A percentile compares a stretch with the other conserved stretches of the same genome.
These are phyloP conservation scores for Fulvia fulva DNA, from an alignment of 2,329 filamentous ascomycete species.

Conservation along the genomic window DNA sequence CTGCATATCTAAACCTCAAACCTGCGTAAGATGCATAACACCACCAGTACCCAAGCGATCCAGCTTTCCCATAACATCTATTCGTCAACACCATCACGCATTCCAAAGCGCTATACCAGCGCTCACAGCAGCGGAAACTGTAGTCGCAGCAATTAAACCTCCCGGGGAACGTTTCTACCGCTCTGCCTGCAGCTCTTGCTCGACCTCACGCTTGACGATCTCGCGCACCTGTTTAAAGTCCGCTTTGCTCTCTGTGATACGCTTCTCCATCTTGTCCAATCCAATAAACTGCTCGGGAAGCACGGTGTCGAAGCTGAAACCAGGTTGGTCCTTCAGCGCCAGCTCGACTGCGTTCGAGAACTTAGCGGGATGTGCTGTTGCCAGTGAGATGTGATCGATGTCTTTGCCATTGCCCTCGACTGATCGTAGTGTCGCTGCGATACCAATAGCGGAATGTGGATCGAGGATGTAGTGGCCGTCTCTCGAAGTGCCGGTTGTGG, in stretches of 20 bases:
- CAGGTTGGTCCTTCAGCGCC: constrained; percentile 66
- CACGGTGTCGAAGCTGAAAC: constrained; percentile 73
- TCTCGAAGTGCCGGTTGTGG: constrained; percentile 35
- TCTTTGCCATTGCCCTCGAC: constrained; percentile 48
- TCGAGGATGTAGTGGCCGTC: constrained; percentile 72
- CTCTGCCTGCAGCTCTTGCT: constrained; percentile 32
- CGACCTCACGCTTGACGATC: constrained; percentile 71
- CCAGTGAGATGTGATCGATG: constrained; percentile 71
- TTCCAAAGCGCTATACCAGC: too few relatives aligned
- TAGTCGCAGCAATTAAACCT: not conserved
- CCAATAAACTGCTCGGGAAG: constrained; percentile 78
- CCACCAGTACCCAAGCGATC: too few relatives aligned
- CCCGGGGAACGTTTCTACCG: constrained; percentile 1
- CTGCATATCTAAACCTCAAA: too few relatives aligned
- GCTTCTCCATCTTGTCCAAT: constrained; percentile 69
- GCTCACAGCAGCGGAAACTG: too few relatives aligned
- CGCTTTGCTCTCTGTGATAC: constrained; percentile 63
- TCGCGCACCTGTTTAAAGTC: constrained; percentile 72
- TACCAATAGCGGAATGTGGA: constrained; percentile 85
- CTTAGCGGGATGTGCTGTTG: constrained; percentile 94
- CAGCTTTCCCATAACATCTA: not conserved
- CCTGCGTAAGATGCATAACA: too few relatives aligned
- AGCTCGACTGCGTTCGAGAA: constrained; percentile 81
- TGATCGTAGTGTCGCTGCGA: constrained; percentile 71
- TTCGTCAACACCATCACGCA: not conserved